A percentile compares a stretch with the other conserved stretches of the same genome.
These are phyloP conservation scores for Dipteronia sinensis DNA, from an alignment of 345 rosid species.

Conservation along the genomic window DNA sequence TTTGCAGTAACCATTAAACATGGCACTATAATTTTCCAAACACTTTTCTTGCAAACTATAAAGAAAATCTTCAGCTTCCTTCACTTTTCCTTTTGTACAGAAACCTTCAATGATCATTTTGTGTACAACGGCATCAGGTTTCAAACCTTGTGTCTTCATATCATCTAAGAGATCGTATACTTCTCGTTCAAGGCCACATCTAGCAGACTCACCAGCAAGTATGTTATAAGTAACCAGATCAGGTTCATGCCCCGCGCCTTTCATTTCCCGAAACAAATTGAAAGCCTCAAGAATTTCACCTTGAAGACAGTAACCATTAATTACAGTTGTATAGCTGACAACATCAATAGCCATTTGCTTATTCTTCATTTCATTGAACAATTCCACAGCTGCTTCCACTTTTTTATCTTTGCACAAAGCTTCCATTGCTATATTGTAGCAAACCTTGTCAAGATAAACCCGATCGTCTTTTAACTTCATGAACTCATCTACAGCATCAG, in stretches of 20 bases:
- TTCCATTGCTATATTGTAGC: constrained; percentile 50
- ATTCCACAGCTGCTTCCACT: constrained; percentile 52
- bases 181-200: constrained; percentile 44
- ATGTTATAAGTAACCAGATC: constrained; percentile 57
- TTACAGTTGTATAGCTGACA: constrained; percentile 69
- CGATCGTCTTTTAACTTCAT: constrained; percentile 38
- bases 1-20: constrained; percentile 67
- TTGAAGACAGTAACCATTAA: constrained; percentile 59
- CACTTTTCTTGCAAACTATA: constrained; percentile 36
- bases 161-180: constrained; percentile 33
- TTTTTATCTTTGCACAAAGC: constrained; percentile 65
- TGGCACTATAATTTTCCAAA: constrained; percentile 45
- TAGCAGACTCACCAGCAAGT: constrained; percentile 57
- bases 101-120: constrained; percentile 67
- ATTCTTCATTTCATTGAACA: constrained; percentile 60
- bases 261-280: constrained; percentile 58
- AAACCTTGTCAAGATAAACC: constrained; percentile 56
- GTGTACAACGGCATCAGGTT: constrained; percentile 50
- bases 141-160: constrained; percentile 46
- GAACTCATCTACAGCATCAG: constrained; percentile 43
- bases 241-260: constrained; percentile 41
- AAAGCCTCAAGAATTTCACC: constrained; percentile 48
- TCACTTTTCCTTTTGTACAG: constrained; percentile 60
- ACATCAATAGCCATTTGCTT: constrained; percentile 53
- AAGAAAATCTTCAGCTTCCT: constrained; percentile 62